Evolutionary conservation across 2,329 filamentous ascomycete genomes (phyloP).

Genomic region (Talaromyces funiculosus): DNA sequence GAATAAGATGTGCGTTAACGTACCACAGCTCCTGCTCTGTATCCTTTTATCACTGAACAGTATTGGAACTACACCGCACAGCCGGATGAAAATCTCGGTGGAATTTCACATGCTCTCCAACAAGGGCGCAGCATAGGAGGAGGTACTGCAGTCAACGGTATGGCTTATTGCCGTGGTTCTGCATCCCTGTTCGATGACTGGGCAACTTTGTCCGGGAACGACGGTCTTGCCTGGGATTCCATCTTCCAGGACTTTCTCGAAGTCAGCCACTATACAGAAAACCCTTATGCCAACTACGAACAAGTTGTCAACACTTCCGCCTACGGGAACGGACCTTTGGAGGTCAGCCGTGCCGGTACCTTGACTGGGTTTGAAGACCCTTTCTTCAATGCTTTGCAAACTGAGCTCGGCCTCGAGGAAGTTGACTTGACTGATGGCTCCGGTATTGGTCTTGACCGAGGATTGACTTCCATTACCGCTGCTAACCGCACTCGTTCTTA

Average conservation of each 20-base stretch:
- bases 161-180: slow-evolving; percentile 19
- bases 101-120: background rate
- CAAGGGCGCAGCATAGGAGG: slow-evolving; percentile 20
- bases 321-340: background rate
- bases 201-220: slow-evolving; percentile 18
- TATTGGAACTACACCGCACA: background rate
- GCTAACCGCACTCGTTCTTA: background rate
- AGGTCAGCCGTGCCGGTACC: background rate
- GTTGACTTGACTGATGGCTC: background rate
- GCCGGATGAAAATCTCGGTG: background rate
- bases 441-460: background rate
- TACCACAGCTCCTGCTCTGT: background rate
- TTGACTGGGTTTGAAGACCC: background rate
- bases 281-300: background rate
- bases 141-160: slow-evolving; percentile 20
- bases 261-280: background rate
- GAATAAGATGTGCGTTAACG: background rate
- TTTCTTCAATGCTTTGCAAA: background rate
- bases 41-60: background rate
- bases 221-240: slow-evolving; percentile 15
- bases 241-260: background rate
- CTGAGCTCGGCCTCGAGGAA: background rate
- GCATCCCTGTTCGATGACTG: slow-evolving; percentile 21
- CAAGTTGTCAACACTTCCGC: background rate
- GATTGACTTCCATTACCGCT: background rate